Evolutionary conservation across 2,329 filamentous ascomycete species (phyloP), one percentile per base, ranked within the genome.

Genomic region (Cyphellophora europaea): DNA sequence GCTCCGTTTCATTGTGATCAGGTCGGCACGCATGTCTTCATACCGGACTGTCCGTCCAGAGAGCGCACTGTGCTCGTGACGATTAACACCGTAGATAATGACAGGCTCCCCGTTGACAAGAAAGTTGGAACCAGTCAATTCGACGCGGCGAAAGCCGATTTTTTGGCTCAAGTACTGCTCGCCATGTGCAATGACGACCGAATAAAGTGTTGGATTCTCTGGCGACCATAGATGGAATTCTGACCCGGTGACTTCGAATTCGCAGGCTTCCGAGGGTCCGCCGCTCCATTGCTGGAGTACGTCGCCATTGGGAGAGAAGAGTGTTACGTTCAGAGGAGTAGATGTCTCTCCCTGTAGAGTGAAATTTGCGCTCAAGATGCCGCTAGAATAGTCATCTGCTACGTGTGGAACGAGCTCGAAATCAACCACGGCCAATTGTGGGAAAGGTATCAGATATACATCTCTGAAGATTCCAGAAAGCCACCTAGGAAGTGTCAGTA

Each of bases 31-130:
- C 49, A 81, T 69, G 14, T 71, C 79, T 2, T 77, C 71, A 5
- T 72, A 54, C 0, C 77, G 76, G 0, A 82, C 75, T 1, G 77
- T 67, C 0, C 79, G 72, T 3, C 79, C 79, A 17, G 68, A 67
- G 10, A 60, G 57, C 0, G 77, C 76, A 47, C 84, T 77, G 47
- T 85, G 79, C 38, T 85, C 80, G 48, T 84, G 80, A 11, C 78
- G 63, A 52, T 83, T 83, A 11, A 75, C 72, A 11, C 79, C 79
- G 18, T 72, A 67, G 42, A 84, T 65, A 3, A 72, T 64, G 32
- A 83, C 66, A 1, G 70, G 61, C 16, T 65, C 62, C 4, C 78
- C 77, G 38, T 82, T 82, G 44, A 82, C 75, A 15, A 63, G 63
- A 45, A 35, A 38, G 28, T 41, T 40, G 80, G 62, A 28, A 78